A percentile compares a stretch with the other conserved stretches of the same genome.
phyloP scores from a whole-genome alignment of 1,139 yeast species.

The Geotrichum restrictum region DNA sequence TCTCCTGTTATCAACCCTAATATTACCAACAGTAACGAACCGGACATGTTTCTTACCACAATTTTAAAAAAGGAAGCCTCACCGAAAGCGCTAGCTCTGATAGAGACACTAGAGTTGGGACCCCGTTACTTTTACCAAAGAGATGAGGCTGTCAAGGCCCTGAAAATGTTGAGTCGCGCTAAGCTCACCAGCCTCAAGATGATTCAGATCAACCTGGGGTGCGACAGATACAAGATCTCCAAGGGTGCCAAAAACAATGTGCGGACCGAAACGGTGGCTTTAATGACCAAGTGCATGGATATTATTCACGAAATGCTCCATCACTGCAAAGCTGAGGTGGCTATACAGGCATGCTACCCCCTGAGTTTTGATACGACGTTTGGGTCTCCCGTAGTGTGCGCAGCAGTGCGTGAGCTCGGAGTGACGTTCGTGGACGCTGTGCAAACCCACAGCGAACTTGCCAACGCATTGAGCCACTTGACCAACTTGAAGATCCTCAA shows the following conservation, averaged over 20 bases:
- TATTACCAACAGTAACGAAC: constrained; percentile 13
- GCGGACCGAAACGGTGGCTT: constrained; percentile 13
- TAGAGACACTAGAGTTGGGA: constrained; percentile 16
- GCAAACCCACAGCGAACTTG: constrained; percentile 12
- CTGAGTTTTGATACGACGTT: constrained; percentile 15
- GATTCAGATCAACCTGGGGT: constrained; percentile 17
- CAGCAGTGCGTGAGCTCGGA: constrained; percentile 15
- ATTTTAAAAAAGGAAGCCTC: constrained; percentile 11
- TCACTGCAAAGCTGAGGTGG: constrained; percentile 10
- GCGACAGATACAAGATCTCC: constrained; percentile 17
- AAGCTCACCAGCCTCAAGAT: constrained; percentile 10
- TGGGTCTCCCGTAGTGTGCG: constrained; percentile 11
- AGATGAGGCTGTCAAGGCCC: constrained; percentile 15
- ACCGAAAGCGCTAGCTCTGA: constrained; percentile 13
- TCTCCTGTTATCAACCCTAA: constrained; percentile 13
- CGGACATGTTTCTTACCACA: constrained; percentile 11
- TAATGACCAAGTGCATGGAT: constrained; percentile 14
- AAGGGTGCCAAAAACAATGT: constrained; percentile 13
- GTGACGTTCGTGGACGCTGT: constrained; percentile 14
- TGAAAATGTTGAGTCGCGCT: constrained; percentile 6
- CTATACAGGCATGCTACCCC: constrained; percentile 18
- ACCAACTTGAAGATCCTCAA: constrained; percentile 14
- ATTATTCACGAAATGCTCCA: constrained; percentile 12
- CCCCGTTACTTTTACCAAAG: constrained; percentile 17
- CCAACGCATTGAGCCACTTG: constrained; percentile 9